Evolutionary conservation across 2,329 filamentous ascomycete genomes (phyloP).

Genomic region (Dissoconium aciculare): DNA sequence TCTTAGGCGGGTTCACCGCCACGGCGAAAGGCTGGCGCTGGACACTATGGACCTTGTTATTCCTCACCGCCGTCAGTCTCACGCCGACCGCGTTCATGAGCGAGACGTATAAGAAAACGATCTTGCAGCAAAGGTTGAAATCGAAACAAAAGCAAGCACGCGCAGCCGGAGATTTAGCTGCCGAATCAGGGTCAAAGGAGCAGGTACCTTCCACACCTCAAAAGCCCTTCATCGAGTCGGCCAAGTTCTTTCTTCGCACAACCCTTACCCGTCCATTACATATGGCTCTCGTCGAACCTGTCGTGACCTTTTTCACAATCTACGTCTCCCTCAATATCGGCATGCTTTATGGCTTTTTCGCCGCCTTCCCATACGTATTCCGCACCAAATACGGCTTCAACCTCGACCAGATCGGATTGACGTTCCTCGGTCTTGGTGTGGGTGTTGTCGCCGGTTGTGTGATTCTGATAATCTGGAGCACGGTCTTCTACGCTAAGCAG

Average conservation of each 20-base stretch:
- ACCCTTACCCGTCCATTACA: constrained; percentile 17
- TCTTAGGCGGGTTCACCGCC: constrained; percentile 22
- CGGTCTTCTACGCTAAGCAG: neutral
- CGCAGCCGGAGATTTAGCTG: neutral
- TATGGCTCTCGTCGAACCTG: constrained; percentile 20
- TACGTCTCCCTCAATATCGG: constrained; percentile 15
- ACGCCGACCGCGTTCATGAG: constrained; percentile 17
- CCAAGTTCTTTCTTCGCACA: constrained; percentile 12
- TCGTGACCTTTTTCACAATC: constrained; percentile 16
- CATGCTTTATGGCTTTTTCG: constrained; percentile 14
- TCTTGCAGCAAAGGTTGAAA: constrained; percentile 16
- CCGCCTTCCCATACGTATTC: constrained; percentile 14
- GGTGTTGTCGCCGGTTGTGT: constrained; percentile 9
- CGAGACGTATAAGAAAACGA: constrained; percentile 22
- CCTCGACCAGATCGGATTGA: constrained; percentile 13
- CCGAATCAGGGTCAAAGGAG: too few species aligned
- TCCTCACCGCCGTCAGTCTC: constrained; percentile 15
- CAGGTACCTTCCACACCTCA: too few species aligned
- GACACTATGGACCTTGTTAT: constrained; percentile 21
- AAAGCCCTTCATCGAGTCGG: too few species aligned
- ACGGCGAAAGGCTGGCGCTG: constrained; percentile 19
- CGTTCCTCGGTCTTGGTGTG: constrained; percentile 15
- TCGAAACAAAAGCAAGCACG: too few species aligned
- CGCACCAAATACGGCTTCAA: constrained; percentile 12
- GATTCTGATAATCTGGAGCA: constrained; percentile 2